A percentile compares a stretch with the other conserved stretches of the same genome.
Evolutionary conservation across 1,139 yeast species (phyloP).

Genomic region (Saccharomyces hybrid): DNA sequence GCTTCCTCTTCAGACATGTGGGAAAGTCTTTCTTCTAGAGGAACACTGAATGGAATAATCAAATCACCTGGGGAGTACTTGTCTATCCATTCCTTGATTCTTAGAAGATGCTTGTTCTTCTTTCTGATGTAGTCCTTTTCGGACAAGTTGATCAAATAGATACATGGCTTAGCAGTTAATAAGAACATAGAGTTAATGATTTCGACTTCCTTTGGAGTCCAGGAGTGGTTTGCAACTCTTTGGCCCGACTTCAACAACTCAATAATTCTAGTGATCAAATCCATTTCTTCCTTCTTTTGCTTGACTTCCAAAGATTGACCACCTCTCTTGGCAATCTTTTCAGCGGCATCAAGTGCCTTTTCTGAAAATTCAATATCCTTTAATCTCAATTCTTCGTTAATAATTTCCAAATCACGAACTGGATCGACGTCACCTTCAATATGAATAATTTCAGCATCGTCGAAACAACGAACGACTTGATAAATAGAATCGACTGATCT

Average conservation of each 20-base stretch:
- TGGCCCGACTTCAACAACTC: slow-evolving; percentile 71
- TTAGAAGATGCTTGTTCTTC: slow-evolving; percentile 90
- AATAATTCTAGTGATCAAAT: slow-evolving; percentile 69
- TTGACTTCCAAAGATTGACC: slow-evolving; percentile 94
- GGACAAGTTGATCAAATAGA: slow-evolving; percentile 86
- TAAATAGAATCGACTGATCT: slow-evolving; percentile 97
- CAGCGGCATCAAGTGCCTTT: slow-evolving; percentile 82
- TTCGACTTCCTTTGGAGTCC: slow-evolving; percentile 90
- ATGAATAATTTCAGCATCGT: slow-evolving; percentile 96
- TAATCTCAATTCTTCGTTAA: slow-evolving; percentile 84
- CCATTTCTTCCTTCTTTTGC: slow-evolving; percentile 89
- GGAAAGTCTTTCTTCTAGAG: slow-evolving; percentile 87
- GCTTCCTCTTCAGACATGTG: slow-evolving; percentile 89
- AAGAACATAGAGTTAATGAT: slow-evolving; percentile 78
- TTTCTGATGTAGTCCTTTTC: slow-evolving; percentile 94
- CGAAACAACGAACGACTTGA: slow-evolving; percentile 97
- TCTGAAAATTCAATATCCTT: slow-evolving; percentile 94
- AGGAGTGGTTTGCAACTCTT: slow-evolving; percentile 83
- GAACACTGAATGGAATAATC: slow-evolving; percentile 89
- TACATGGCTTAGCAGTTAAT: slow-evolving; percentile 93
- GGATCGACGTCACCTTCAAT: slow-evolving; percentile 98
- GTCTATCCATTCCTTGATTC: slow-evolving; percentile 97
- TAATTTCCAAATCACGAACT: slow-evolving; percentile 87
- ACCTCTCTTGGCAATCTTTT: slow-evolving; percentile 84
- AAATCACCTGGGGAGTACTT: slow-evolving; percentile 87